phyloP scores from a whole-genome alignment of 257 asterid species.

The Capsicum rhomboideum region DNA sequence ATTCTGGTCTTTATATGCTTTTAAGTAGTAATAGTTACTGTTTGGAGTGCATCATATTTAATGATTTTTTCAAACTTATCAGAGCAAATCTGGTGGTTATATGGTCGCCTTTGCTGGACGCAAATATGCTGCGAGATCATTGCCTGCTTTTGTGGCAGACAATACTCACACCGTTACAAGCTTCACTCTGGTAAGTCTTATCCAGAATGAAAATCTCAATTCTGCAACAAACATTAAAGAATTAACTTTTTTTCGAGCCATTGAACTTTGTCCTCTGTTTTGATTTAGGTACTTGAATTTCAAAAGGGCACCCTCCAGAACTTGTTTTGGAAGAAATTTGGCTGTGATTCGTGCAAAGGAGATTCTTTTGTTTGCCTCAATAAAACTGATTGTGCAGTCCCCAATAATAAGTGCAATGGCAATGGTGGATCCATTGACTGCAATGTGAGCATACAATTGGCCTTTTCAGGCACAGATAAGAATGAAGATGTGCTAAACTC shows the following conservation, averaged over 20 bases:
- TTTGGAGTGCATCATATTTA: neutral
- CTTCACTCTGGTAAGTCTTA: conserved; percentile 64
- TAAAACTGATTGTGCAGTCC: conserved; percentile 74
- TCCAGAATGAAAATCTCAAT: neutral
- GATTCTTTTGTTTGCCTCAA: conserved; percentile 61
- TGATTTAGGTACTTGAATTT: conserved; percentile 76
- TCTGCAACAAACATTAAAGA: neutral
- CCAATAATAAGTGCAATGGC: conserved; percentile 37
- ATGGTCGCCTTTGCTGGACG: conserved; percentile 97
- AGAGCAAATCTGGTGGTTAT: conserved; percentile 57
- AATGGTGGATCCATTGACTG: conserved; percentile 60
- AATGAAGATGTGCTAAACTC: conserved; percentile 63
- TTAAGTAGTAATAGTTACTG: neutral
- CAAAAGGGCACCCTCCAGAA: conserved; percentile 70
- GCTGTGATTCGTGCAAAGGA: conserved; percentile 56
- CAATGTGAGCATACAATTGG: conserved; percentile 62
- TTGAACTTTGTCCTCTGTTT: neutral
- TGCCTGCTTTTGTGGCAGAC: conserved; percentile 70
- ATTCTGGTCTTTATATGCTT: neutral
- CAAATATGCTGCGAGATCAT: conserved; percentile 77
- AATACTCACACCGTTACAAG: conserved; percentile 47
- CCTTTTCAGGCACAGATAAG: conserved; percentile 81
- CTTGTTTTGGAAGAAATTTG: conserved; percentile 77
- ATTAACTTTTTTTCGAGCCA: neutral
- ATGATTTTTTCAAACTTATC: neutral